These are phyloP conservation scores for Euphorbia peplus DNA, from an alignment of 345 rosid genomes.

Conservation along the genomic window DNA sequence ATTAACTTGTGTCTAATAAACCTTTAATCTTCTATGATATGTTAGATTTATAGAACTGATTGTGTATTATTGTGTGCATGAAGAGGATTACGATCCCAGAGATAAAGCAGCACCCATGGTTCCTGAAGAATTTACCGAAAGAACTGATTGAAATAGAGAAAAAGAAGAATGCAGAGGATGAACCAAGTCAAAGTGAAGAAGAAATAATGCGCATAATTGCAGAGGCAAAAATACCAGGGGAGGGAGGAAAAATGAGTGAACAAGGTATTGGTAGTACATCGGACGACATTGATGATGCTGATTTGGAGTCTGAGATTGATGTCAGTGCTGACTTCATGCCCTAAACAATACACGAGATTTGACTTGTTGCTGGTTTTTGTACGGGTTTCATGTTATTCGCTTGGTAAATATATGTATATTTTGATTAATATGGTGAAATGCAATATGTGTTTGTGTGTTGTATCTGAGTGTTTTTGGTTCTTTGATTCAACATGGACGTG, in stretches of 20 bases:
- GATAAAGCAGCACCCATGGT: slow-evolving; percentile 69
- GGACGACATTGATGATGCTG: slow-evolving; percentile 47
- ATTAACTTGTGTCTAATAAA: no score
- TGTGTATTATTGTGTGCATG: neutral
- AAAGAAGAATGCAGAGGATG: slow-evolving; percentile 34
- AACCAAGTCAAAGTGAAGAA: slow-evolving; percentile 39
- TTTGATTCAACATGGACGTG: no score
- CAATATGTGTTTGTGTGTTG: no score
- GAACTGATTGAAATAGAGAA: slow-evolving; percentile 55
- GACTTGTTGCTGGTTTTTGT: neutral
- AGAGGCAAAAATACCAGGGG: slow-evolving; percentile 26
- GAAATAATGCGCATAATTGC: slow-evolving; percentile 37
- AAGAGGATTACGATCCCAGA: slow-evolving; percentile 66
- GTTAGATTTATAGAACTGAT: slow-evolving; percentile 1
- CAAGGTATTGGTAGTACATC: slow-evolving; percentile 21
- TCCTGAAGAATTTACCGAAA: slow-evolving; percentile 53
- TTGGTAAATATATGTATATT: no score
- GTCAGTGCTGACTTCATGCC: slow-evolving; percentile 38
- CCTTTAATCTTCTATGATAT: no score
- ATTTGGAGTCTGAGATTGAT: slow-evolving; percentile 53
- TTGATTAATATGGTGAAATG: no score
- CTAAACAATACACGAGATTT: neutral
- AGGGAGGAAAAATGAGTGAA: slow-evolving; percentile 13
- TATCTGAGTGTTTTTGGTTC: no score
- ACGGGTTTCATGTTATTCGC: neutral